These are phyloP conservation scores for Thermomucor indicae-seudaticae DNA, from an alignment of 371 early-diverging fungal genomes.

Conservation along the genomic window DNA sequence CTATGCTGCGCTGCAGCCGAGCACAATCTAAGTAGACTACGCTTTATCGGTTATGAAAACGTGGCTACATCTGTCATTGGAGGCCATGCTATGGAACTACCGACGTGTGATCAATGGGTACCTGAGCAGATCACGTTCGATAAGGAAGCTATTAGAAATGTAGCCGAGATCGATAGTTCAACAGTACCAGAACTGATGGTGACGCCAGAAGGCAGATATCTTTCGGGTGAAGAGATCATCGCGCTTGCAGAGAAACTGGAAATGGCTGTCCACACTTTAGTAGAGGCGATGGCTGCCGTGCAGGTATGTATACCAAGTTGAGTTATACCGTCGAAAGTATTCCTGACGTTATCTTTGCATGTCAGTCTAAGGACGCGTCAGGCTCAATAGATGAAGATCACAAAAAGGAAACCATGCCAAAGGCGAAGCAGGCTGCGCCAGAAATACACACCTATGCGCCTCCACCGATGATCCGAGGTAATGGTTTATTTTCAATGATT, in stretches of 20 bases:
- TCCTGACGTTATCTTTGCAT: too few species aligned
- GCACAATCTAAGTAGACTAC: not conserved
- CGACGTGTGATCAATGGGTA: not conserved
- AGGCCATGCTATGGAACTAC: not conserved
- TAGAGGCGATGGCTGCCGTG: conserved; percentile 7
- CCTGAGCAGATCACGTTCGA: conserved; percentile 8
- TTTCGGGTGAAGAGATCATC: conserved; percentile 20
- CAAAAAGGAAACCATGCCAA: not conserved
- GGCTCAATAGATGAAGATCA: not conserved
- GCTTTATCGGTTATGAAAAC: conserved; percentile 9
- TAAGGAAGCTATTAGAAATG: conserved; percentile 12
- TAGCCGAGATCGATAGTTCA: conserved; percentile 12
- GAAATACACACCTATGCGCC: too few species aligned
- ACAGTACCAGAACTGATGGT: conserved; percentile 2
- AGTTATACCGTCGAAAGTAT: too few species aligned
- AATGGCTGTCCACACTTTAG: conserved; percentile 4
- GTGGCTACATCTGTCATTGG: not conserved
- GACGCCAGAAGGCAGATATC: conserved; percentile 4
- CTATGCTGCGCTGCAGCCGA: conserved; percentile 8
- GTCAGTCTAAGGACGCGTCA: too few species aligned
- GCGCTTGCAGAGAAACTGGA: conserved; percentile 11
- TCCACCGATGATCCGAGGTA: too few species aligned
- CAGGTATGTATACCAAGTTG: too few species aligned
- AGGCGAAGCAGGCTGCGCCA: conserved; percentile 1
- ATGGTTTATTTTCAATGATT: too few species aligned